Evolutionary conservation across 2,329 filamentous ascomycete species (phyloP), one percentile per base, ranked within the genome.

Genomic region (Colletotrichum sp.): DNA sequence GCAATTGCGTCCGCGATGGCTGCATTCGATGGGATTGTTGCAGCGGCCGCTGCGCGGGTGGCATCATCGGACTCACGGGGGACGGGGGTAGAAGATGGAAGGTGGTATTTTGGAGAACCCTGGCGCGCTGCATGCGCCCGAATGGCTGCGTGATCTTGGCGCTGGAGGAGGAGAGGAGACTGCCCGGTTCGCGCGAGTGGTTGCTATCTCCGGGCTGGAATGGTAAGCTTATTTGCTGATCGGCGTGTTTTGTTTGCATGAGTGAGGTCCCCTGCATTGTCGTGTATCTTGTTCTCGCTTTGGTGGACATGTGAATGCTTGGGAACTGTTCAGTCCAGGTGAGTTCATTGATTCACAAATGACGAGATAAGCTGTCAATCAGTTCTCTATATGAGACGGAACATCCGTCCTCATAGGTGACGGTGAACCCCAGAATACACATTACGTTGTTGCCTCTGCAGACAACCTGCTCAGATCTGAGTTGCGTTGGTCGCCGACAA

Each of bases 101-200:
- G 74, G 74, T 76, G 70, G 70, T 76, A 76, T 73, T 55, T 8
- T 34, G 57, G 24, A n/a, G 34, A 18, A 63, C 30, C 72, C 72
- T 62, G 36, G 15, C 49, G 15, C 49, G 21, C 21, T 65, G 26
- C 34, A 64, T 26, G 63, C 55, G 49, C 44, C 32, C 57, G 32
- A 64, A 68, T 52, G 70, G 18, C 30, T 60, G 15, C 39, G 44
- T 9, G n/a, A 16, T 63, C 64, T 73, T 69, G 70, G 70, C 74
- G 59, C 21, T 59, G 5, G 39, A 4, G 18, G 3, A 3, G 3
- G 21, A 16, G 26, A 26, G 6, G 18, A 16, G n/a, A 26, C 1
- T 36, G 24, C 28, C 26, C 30, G 18, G 28, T 30, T 52, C 9
- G 15, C 12, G 32, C 9, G 39, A 49, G 39, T 9, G 39, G 3